Evolutionary conservation across 73 alveolate species (phyloP).

Genomic region (Paramecium caudatum): DNA sequence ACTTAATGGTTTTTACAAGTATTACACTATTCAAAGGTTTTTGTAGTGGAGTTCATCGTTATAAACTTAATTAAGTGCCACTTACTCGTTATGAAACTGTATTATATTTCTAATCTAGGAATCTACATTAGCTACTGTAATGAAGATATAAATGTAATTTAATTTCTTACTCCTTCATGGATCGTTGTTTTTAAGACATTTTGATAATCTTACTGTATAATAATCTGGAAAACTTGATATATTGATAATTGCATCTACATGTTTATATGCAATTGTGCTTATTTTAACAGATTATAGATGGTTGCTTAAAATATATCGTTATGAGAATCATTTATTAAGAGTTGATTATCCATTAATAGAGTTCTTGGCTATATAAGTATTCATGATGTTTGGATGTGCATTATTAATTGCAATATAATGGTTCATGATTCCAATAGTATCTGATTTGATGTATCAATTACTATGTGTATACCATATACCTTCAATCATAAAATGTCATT

Average conservation of each 20-base stretch:
- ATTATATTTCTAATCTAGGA: slow-evolving; percentile 18
- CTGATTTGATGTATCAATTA: slow-evolving; percentile 50
- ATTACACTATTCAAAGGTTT: slow-evolving; percentile 35
- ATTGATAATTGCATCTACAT: background rate
- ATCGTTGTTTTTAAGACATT: background rate
- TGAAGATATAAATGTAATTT: slow-evolving; percentile 53
- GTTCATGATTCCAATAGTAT: slow-evolving; percentile 48
- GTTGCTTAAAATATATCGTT: slow-evolving; percentile 44
- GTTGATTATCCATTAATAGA: slow-evolving; percentile 47
- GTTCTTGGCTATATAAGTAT: slow-evolving; percentile 38
- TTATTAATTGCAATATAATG: slow-evolving; percentile 13
- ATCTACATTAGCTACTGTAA: slow-evolving; percentile 44
- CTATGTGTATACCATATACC: slow-evolving; percentile 26
- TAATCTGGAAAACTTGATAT: background rate
- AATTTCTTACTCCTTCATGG: slow-evolving; percentile 36
- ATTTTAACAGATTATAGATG: slow-evolving; percentile 57
- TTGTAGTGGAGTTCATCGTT: slow-evolving; percentile 30
- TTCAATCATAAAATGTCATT: slow-evolving; percentile 6
- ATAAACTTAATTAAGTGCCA: background rate
- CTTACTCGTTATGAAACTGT: slow-evolving; percentile 13
- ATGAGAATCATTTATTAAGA: slow-evolving; percentile 52
- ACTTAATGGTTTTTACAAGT: background rate
- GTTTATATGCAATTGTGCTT: background rate
- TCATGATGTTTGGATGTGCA: slow-evolving; percentile 60
- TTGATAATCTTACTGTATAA: background rate